Evolutionary conservation across 768 basidiomycete genomes (phyloP), one percentile per base, ranked within the genome.

Genomic region (Polyporus arcularius): DNA sequence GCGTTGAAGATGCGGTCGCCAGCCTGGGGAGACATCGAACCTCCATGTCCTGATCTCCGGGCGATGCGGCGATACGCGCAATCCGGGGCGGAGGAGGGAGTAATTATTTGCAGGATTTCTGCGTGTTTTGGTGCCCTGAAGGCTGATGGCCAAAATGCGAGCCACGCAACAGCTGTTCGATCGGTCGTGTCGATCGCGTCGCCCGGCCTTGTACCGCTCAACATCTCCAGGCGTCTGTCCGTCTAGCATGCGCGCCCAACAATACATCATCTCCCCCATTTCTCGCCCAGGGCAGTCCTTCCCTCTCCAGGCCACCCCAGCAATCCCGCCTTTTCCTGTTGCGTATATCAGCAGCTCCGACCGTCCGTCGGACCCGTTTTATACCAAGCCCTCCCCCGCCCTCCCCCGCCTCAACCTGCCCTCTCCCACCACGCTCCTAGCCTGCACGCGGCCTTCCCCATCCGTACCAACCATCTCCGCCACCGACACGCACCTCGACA

Each of bases 191-290:
- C 61, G 61, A 62, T 62, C 61, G 57, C 61, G 61, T 61, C 52
- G 46, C 41, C 52, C 50, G 60, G 50, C 51, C 45, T 57, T 57
- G 55, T 48, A 57, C 61, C 51, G 61, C 55, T 53, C 61, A 62
- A 42, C 55, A 61, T 57, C 55, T 52, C 57, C 53, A 45, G 55
- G 55, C 55, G 50, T 57, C 40, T 49, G 49, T 53, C 49, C 50
- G 61, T 49, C 45, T 48, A 55, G 35, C 51, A 55, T 55, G 61
- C 61, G 52, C 61, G 52, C 49, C 47, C 61, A 63, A 63, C 62
- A 63, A 63, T 63, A 63, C 62, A 63, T 63, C 58, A 63, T 63
- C 62, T 63, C 50, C 56, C 56, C 61, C 57, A 58, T 45, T 53
- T 35, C 35, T 35, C 11, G 35, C 35, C 35, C 35, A 7, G 11